Base-by-base conservation (phyloP, 2,329 filamentous ascomycete genomes). In the Drechslerella dactyloides region DNA sequence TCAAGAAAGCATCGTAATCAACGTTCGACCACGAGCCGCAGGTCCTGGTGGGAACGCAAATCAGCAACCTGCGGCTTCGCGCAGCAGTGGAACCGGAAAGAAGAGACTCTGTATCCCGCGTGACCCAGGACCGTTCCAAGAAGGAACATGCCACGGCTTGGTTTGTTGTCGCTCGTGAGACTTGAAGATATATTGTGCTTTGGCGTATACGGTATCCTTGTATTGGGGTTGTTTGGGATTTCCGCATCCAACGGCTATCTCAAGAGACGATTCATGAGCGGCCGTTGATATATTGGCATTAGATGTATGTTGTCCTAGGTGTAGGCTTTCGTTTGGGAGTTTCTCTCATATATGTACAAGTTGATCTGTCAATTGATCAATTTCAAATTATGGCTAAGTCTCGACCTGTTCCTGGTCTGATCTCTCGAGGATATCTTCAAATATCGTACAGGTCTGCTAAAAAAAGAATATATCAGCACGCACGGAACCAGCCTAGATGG, bases 61-160 rank as follows among this genome's bases (percentile, higher is more conserved):
- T 33, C 4, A 30, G 7, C 44, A 44, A 10, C 17, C 33, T 1
- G 54, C 46, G 7, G 21, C 44, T 10, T 63, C 37, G 15, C 58
- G 48, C 11, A 63, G 37, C 33, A 70, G 58, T 15, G 65, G 58
- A 8, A 70, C 65, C 8, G 53, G 65, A 4, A 70, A 70, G 52
- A 70, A 70, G 51, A 53, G 44, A 17, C 24, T 37, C 6, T 70
- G 58, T 27, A 63, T 63, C 24, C 51, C 55, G 8, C 30, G 7
- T 21, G 35, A 69, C 4, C 27, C 27, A n/a, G 48, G 21, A n/a
- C 64, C 51, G 8, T n/a, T 42, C 8, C 27, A 51, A 2, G 23
- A n/a, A 10, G 51, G 24, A 8, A 17, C 61, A 11, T 69, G 64
- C 33, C 33, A 23, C 33, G 57, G 42, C 10, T 33, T 69, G 42